Percentiles rank a stretch among this genome's conserved stretches.
These are phyloP conservation scores for Alnus rubra DNA, from an alignment of 306 rosid species.

Conservation along the genomic window DNA sequence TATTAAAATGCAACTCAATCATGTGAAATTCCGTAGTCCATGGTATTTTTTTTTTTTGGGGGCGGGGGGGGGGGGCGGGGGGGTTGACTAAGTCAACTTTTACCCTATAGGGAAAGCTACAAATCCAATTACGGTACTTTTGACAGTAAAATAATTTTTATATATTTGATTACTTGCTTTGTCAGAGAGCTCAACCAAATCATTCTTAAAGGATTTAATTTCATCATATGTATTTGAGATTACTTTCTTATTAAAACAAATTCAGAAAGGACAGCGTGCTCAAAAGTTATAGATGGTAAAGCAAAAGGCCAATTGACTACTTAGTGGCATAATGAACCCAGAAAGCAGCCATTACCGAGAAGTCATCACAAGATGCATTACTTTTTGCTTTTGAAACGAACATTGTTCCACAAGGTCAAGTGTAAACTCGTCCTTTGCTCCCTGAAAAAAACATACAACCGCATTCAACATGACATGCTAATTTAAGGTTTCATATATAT, in stretches of 20 bases:
- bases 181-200: not conserved
- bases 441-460: constrained; percentile 41
- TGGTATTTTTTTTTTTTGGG: too few relatives aligned
- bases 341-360: constrained; percentile 68
- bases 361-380: constrained; percentile 93
- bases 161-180: not conserved
- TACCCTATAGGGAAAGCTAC: too few relatives aligned
- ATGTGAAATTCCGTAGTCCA: too few relatives aligned
- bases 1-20: not conserved
- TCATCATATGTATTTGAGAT: not conserved
- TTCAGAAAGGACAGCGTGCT: not conserved
- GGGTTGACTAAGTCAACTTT: too few relatives aligned
- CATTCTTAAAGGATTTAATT: not conserved
- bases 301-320: not conserved
- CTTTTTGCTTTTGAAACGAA: constrained; percentile 89
- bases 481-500: not conserved
- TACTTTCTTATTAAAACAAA: not conserved
- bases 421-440: constrained; percentile 87
- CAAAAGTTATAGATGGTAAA: not conserved
- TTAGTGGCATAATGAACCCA: not conserved
- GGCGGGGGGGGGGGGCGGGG: too few relatives aligned
- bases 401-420: constrained; percentile 98
- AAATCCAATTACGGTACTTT: too few relatives aligned
- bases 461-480: not conserved
- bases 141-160: not conserved